A percentile compares a stretch with the other conserved stretches of the same genome.
These are phyloP conservation scores for Dictyostelium brefeldianum DNA, from an alignment of 78 protist species.

Conservation along the genomic window DNA sequence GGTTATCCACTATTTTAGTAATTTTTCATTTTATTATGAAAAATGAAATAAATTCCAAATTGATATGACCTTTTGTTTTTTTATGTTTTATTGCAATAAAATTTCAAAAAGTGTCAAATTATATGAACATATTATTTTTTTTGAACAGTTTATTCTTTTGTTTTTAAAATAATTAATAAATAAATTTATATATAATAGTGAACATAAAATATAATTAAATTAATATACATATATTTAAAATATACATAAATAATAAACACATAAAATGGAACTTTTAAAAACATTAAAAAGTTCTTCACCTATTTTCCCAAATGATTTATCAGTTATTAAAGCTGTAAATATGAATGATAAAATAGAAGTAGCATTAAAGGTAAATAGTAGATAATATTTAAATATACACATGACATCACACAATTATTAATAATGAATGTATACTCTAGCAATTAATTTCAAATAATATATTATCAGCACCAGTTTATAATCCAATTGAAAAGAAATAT, in stretches of 20 bases:
- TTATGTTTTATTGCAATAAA: no score
- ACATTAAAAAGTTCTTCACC: slow-evolving; percentile 60
- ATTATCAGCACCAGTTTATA: slow-evolving; percentile 69
- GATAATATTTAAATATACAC: background rate
- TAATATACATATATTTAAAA: background rate
- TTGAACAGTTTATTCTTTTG: background rate
- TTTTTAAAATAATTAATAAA: background rate
- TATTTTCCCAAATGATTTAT: slow-evolving; percentile 63
- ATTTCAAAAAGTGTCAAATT: no score
- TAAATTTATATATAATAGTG: background rate
- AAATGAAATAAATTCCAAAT: no score
- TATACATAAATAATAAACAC: background rate
- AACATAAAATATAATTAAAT: background rate
- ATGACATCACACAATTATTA: background rate
- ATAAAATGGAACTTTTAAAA: slow-evolving; percentile 60
- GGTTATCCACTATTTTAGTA: no score
- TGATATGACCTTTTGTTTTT: no score
- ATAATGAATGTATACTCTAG: no score
- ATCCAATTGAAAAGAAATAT: slow-evolving; percentile 59
- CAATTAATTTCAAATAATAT: slow-evolving; percentile 64
- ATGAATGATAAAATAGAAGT: slow-evolving; percentile 25
- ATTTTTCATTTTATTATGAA: no score
- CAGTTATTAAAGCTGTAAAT: background rate
- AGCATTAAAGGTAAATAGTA: slow-evolving; percentile 39
- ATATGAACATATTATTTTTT: background rate